Percentiles rank a stretch among this genome's conserved stretches.
Evolutionary conservation across 805 yeast species (phyloP).

Genomic region (Schwanniomyces pseudopolymorphus): DNA sequence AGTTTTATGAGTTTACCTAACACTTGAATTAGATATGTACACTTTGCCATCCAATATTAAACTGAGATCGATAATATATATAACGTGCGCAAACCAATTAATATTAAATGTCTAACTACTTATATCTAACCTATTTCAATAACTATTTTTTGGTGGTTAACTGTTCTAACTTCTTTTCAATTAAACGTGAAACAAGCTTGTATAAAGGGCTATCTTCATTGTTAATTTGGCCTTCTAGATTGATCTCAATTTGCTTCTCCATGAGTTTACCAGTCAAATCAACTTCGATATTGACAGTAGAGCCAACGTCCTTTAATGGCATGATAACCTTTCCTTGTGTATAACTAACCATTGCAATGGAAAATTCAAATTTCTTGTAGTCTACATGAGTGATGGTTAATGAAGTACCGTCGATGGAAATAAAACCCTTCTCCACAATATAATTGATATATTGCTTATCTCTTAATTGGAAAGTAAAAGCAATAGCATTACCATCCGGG

Average conservation of each 20-base stretch:
- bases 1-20: neutral
- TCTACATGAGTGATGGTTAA: constrained; percentile 84
- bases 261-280: constrained; percentile 91
- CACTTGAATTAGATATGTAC: neutral
- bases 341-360: constrained; percentile 88
- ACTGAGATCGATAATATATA: neutral
- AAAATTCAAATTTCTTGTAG: constrained; percentile 53
- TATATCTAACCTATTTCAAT: neutral
- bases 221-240: constrained; percentile 53
- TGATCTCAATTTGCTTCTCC: constrained; percentile 74
- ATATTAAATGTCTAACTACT: neutral
- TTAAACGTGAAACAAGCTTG: constrained; percentile 39
- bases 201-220: constrained; percentile 51
- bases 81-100: neutral
- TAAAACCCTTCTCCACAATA: constrained; percentile 93
- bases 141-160: constrained; percentile 3
- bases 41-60: constrained; percentile 2
- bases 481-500: constrained; percentile 74
- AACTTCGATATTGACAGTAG: constrained; percentile 84
- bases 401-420: constrained; percentile 90
- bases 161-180: constrained; percentile 29
- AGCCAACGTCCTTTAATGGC: constrained; percentile 64
- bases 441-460: constrained; percentile 63
- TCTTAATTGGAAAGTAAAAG: constrained; percentile 70
- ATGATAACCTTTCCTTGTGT: constrained; percentile 81